Evolutionary conservation across 148 eudicot species (phyloP).

Genomic region (Vaccinium vitisidaea): DNA sequence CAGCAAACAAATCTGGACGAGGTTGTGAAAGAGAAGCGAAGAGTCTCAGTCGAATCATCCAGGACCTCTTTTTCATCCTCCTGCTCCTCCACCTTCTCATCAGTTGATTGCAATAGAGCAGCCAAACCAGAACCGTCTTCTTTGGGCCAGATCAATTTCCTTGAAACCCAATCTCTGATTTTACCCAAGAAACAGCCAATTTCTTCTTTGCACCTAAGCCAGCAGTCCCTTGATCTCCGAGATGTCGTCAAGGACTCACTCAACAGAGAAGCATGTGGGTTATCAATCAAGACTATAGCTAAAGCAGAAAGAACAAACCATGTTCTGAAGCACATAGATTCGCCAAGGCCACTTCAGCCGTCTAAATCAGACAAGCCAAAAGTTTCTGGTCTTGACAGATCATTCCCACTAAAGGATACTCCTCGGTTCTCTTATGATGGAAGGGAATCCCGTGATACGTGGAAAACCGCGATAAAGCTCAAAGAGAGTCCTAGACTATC

Average conservation of each 20-base stretch:
- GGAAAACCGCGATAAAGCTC: constrained; percentile 37
- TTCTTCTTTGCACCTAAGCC: constrained; percentile 22
- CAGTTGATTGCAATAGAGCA: constrained; percentile 36
- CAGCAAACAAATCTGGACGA: constrained; percentile 42
- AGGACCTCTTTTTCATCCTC: constrained; percentile 65
- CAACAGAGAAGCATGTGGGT: constrained; percentile 51
- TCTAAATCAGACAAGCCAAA: constrained; percentile 29
- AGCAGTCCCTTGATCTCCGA: constrained; percentile 42
- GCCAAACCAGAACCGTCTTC: constrained; percentile 32
- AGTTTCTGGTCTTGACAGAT: constrained; percentile 33
- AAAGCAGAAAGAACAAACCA: constrained; percentile 42
- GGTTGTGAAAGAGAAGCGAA: constrained; percentile 37
- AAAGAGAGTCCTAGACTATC: constrained; percentile 79
- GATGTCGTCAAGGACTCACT: constrained; percentile 82
- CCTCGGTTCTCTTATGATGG: constrained; percentile 73
- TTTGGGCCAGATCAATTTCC: constrained; percentile 24
- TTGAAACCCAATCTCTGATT: constrained; percentile 28
- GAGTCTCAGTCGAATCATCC: constrained; percentile 45
- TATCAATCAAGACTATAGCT: constrained; percentile 42
- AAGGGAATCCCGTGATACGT: constrained; percentile 38
- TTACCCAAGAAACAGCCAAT: constrained; percentile 26
- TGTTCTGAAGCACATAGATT: constrained; percentile 48
- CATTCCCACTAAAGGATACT: constrained; percentile 29
- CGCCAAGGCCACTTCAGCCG: constrained; percentile 58
- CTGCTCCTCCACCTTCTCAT: constrained; percentile 51